phyloP scores from a whole-genome alignment of 2,329 filamentous ascomycete genomes.

The Fusarium anthophilum region DNA sequence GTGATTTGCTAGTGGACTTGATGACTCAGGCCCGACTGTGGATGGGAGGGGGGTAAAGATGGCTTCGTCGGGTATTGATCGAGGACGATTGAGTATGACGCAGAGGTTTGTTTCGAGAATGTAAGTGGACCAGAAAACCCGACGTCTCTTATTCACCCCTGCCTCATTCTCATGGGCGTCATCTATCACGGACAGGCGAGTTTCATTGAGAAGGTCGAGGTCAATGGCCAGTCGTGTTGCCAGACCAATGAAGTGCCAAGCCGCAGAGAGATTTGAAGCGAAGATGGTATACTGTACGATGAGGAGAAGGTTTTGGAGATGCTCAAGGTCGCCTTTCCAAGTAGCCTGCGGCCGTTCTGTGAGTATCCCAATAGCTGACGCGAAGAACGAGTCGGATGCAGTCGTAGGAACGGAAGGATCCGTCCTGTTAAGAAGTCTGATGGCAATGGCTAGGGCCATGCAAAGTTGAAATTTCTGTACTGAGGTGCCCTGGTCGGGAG shows the following conservation, averaged over 20 bases:
- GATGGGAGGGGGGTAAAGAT: slow-evolving; percentile 20
- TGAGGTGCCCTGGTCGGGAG: background rate
- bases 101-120: slow-evolving; percentile 32
- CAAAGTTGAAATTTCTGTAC: slow-evolving; percentile 6
- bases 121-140: slow-evolving; percentile 29
- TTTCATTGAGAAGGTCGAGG: slow-evolving; percentile 14
- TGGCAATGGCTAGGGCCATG: slow-evolving; percentile 22
- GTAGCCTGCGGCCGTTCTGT: background rate
- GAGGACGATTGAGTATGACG: slow-evolving; percentile 11
- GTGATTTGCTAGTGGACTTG: slow-evolving; percentile 27
- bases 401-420: slow-evolving; percentile 20
- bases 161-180: background rate
- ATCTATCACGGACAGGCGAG: background rate
- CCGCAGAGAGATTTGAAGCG: slow-evolving; percentile 17
- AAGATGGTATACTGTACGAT: slow-evolving; percentile 29
- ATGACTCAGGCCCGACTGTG: background rate
- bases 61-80: slow-evolving; percentile 29
- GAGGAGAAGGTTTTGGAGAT: slow-evolving; percentile 22
- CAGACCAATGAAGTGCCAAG: slow-evolving; percentile 34
- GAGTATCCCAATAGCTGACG: slow-evolving; percentile 4
- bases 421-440: slow-evolving; percentile 25
- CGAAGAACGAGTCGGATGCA: slow-evolving; percentile 20
- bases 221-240: slow-evolving; percentile 25
- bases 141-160: background rate
- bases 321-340: slow-evolving; percentile 19